A percentile compares a stretch with the other conserved stretches of the same genome.
phyloP scores from a whole-genome alignment of 2,329 filamentous ascomycete genomes.

The Neonectria coccinea region DNA sequence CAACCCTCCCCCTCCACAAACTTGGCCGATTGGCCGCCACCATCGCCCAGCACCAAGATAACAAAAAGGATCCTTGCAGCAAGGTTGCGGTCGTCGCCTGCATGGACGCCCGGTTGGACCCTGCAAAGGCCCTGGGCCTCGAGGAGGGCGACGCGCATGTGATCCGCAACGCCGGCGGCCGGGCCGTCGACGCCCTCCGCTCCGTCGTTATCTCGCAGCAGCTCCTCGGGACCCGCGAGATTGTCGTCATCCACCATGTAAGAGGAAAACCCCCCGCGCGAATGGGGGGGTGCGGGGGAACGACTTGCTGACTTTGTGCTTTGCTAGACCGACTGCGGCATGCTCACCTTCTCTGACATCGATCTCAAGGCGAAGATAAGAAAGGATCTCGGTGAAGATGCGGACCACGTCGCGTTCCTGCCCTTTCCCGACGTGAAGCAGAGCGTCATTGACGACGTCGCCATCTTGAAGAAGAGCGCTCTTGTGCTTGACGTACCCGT shows the following conservation, averaged over 20 bases:
- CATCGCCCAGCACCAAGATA: not conserved
- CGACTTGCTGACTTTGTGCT: not conserved
- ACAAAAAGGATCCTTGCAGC: conserved; percentile 30
- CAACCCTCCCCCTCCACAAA: too few species aligned
- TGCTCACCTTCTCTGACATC: conserved; percentile 75
- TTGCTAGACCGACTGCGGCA: conserved; percentile 57
- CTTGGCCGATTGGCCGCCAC: not conserved
- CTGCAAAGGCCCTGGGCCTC: conserved; percentile 49
- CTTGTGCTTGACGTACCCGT: conserved; percentile 73
- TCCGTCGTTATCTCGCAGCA: conserved; percentile 84
- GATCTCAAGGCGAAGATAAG: conserved; percentile 67
- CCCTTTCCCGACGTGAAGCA: conserved; percentile 72
- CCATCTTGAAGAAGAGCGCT: conserved; percentile 68
- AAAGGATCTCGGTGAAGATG: conserved; percentile 66
- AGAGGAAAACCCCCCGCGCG: not conserved
- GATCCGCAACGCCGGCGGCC: conserved; percentile 80
- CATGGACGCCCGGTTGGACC: conserved; percentile 82
- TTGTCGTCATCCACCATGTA: conserved; percentile 77
- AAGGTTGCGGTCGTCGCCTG: conserved; percentile 70
- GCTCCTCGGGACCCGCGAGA: conserved; percentile 79
- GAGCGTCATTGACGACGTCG: conserved; percentile 75
- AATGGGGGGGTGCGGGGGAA: not conserved
- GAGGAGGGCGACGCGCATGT: conserved; percentile 77
- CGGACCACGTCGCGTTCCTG: conserved; percentile 70
- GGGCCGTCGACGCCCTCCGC: conserved; percentile 75